These are phyloP conservation scores for Arthroderma sp. DNA, from an alignment of 2,329 filamentous ascomycete genomes.

Conservation along the genomic window DNA sequence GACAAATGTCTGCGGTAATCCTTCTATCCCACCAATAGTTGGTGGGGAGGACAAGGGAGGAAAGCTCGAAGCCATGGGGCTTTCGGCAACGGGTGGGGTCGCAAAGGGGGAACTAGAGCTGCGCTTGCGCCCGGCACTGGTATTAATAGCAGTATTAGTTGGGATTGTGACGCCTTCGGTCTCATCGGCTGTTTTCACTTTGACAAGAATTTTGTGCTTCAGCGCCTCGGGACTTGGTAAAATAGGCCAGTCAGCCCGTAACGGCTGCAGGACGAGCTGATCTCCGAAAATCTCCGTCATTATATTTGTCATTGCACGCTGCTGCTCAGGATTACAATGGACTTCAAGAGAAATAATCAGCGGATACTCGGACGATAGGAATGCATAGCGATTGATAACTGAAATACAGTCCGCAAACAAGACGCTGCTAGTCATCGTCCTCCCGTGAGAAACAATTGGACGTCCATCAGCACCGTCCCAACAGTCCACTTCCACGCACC, in stretches of 20 bases:
- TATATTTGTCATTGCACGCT: slow-evolving; percentile 75
- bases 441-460: slow-evolving; percentile 82
- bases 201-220: slow-evolving; percentile 73
- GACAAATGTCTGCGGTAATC: slow-evolving; percentile 38
- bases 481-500: slow-evolving; percentile 94
- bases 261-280: slow-evolving; percentile 62
- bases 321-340: slow-evolving; percentile 74
- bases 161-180: not conserved
- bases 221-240: slow-evolving; percentile 80
- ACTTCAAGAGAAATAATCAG: slow-evolving; percentile 93
- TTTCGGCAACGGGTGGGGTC: slow-evolving; percentile 50
- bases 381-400: slow-evolving; percentile 90
- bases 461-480: slow-evolving; percentile 87
- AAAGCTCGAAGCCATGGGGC: slow-evolving; percentile 33
- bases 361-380: slow-evolving; percentile 72
- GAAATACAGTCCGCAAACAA: slow-evolving; percentile 84
- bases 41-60: slow-evolving; percentile 40
- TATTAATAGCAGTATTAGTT: slow-evolving; percentile 37
- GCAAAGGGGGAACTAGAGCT: slow-evolving; percentile 70
- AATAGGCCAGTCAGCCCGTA: slow-evolving; percentile 53
- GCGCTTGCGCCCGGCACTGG: slow-evolving; percentile 33
- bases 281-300: slow-evolving; percentile 74
- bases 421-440: slow-evolving; percentile 76
- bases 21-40: slow-evolving; percentile 37
- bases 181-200: slow-evolving; percentile 60